Base-by-base conservation (phyloP, 179 eudicot species). In the Silene coronaria region DNA sequence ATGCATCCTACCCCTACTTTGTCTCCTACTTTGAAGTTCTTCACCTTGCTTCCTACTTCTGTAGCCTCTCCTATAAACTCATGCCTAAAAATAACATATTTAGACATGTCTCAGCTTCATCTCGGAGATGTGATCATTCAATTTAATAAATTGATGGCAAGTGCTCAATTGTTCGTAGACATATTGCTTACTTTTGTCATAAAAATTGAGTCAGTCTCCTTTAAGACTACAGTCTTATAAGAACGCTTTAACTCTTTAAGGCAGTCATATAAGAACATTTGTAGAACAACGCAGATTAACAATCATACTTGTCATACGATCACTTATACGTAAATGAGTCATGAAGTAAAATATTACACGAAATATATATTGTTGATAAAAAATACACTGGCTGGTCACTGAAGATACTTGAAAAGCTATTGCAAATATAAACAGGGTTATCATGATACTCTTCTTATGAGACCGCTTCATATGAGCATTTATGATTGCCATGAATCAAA, bases 1-100 rank as follows among this genome's bases (percentile, higher is more conserved):
- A 78, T 59, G 59, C 82, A 78, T 59, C 85, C 85, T 0, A 82
- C 85, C 34, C 82, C 85, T 14, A 82, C 77, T 62, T 72, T 82
- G 77, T 82, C 80, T 21, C 85, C 84, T 1, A 53, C 69, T 57
- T 81, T 81, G 55, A 77, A 51, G 5, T 63, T 81, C 4, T 69
- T 17, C 45, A 81, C 84, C 73, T 81, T 81, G 60, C 27, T 68
- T 21, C 84, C 84, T 1, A 77, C 78, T 73, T 77, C 84, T 0
- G 79, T 63, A 10, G 75, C 81, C 73, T 14, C 79, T 14, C 81
- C 81, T 1, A 75, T 67, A 28, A 78, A 58, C 65, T 78, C 81
- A 27, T 78, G 81, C 76, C 79, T 81, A 23, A 36, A 58, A 21
- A 30, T 19, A 57, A 32, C 51, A 72, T 16, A 71, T 26, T 3